Base-by-base conservation (phyloP, 2,329 filamentous ascomycete species). In the Lasiodiplodia gonubiensis region DNA sequence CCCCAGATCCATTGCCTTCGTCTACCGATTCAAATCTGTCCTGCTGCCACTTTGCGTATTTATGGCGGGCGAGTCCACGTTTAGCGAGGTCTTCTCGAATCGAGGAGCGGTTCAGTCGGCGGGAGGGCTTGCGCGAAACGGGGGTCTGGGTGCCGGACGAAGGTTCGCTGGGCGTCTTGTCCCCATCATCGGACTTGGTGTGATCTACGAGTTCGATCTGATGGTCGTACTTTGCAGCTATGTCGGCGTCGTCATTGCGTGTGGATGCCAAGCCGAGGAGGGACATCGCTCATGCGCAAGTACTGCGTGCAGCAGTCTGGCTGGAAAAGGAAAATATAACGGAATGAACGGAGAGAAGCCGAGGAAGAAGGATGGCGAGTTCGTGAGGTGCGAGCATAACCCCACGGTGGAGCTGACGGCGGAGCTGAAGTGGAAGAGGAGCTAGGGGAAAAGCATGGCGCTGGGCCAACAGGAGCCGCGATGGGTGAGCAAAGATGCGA, bases 131-230 rank as follows among this genome's bases (percentile, higher is more conserved):
- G 37, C 49, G 30, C 4, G 59, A 54, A 14, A 55, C 30, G 3
- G 66, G 66, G 3, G 66, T 49, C 27, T 46, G 57, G 21, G 66
- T 37, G 33, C 51, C 66, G 14, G 66, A 67, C 8, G 66, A 53
- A 16, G 49, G 11, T 37, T 72, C 72, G 14, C 74, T 72, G 25
- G 71, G 73, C 16, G 59, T 14, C 27, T 71, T 30, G 6, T 59
- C 66, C 52, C 81, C 85, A 70, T 75, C 80, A 68, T 78, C 77
- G 71, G 77, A 76, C 49, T 78, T 76, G 39, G 82, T 80, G 59
- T 80, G 80, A 76, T 92, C 89, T 71, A 92, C 82, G 46, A 94
- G 86, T 71, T 76, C 80, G 74, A 94, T 93, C 76, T 89, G 88
- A 78, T 92, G 90, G 73, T 90, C 88, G 74, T 63, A 63, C 27